Evolutionary conservation across 2,329 filamentous ascomycete genomes (phyloP).

Genomic region (Ceratocystis destructans): DNA sequence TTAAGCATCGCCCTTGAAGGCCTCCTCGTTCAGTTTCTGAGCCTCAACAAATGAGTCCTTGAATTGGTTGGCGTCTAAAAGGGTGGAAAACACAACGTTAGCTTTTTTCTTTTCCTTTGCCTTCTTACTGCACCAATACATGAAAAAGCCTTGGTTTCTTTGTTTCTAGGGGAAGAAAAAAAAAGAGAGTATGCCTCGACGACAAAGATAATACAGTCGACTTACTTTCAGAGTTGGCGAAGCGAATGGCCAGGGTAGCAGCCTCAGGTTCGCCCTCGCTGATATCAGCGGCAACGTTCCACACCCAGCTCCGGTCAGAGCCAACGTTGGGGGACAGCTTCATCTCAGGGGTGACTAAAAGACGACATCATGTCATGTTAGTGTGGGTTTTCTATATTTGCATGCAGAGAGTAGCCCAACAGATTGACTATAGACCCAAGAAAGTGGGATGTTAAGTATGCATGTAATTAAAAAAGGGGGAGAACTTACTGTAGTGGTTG

Average conservation of each 20-base stretch:
- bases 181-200: constrained; percentile 3
- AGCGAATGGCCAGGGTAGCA: constrained; percentile 88
- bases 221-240: constrained; percentile 94
- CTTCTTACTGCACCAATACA: background rate
- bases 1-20: constrained; percentile 47
- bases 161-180: background rate
- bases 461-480: no score
- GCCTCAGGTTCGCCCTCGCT: constrained; percentile 96
- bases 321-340: constrained; percentile 97
- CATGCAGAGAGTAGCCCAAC: no score
- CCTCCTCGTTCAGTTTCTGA: constrained; percentile 84
- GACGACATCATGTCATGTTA: background rate
- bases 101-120: constrained; percentile 20
- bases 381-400: background rate
- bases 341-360: constrained; percentile 86
- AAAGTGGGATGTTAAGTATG: no score
- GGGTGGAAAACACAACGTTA: constrained; percentile 5
- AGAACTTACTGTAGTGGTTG: constrained; percentile 86
- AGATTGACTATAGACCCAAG: no score
- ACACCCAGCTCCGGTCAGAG: constrained; percentile 97
- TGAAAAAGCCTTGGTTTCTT: background rate
- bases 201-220: constrained; percentile 22
- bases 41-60: constrained; percentile 97
- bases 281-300: constrained; percentile 95
- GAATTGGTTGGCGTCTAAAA: constrained; percentile 80